A percentile compares a stretch with the other conserved stretches of the same genome.
Conservation (phyloP, 2,329 filamentous ascomycete genomes). For the Hirsutella rhossiliensis region DNA sequence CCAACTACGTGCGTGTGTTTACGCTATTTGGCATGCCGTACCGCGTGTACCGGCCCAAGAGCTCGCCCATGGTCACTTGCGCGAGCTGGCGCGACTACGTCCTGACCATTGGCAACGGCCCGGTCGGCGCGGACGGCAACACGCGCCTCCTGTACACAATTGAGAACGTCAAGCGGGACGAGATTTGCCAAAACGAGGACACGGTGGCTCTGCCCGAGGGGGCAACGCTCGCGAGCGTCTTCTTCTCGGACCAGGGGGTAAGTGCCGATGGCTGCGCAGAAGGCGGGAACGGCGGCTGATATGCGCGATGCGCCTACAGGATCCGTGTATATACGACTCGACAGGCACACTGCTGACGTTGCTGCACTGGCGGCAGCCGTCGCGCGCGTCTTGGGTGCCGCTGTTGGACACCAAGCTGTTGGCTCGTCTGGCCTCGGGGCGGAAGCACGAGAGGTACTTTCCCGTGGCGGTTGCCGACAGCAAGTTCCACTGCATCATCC, state of each 20-base stretch:
- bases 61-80: conserved; percentile 79
- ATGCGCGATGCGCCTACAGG: conserved; percentile 31
- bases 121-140: conserved; percentile 65
- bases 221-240: conserved; percentile 64
- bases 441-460: conserved; percentile 86
- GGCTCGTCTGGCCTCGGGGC: conserved; percentile 68
- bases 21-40: conserved; percentile 86
- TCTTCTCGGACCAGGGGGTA: conserved; percentile 87
- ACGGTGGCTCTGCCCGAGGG: conserved; percentile 72
- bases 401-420: conserved; percentile 81
- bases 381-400: conserved; percentile 82
- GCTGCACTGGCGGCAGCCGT: conserved; percentile 78
- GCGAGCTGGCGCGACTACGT: conserved; percentile 93
- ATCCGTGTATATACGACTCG: conserved; percentile 93
- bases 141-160: conserved; percentile 80
- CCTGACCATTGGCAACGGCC: conserved; percentile 89
- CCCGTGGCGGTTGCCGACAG: conserved; percentile 85
- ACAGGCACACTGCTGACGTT: conserved; percentile 80
- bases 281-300: not conserved
- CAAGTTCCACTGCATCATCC: conserved; percentile 96
- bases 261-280: conserved; percentile 14
- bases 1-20: conserved; percentile 84
- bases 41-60: conserved; percentile 84
- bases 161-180: conserved; percentile 86
- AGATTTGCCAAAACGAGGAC: conserved; percentile 91